Conservation (phyloP, 2,329 filamentous ascomycete species). For the Trichoderma sp. region DNA sequence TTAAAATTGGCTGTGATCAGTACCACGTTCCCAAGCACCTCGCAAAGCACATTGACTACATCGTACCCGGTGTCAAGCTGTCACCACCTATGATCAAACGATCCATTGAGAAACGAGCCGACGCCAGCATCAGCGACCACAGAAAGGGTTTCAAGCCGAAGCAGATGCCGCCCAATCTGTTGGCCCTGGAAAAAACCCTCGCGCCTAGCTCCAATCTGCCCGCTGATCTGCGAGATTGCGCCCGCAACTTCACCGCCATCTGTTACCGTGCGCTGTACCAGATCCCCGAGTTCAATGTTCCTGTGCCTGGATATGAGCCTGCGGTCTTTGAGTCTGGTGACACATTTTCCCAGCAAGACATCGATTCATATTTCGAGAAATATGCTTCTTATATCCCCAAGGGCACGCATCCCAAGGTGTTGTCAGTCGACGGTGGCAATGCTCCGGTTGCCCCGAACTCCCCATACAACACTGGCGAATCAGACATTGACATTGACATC, state of each 20-base stretch:
- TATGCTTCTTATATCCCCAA: conserved; percentile 48
- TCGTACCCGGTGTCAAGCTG: conserved; percentile 53
- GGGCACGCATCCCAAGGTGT: conserved; percentile 48
- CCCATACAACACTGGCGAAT: conserved; percentile 47
- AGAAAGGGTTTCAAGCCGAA: conserved; percentile 23
- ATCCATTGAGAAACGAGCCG: conserved; percentile 10
- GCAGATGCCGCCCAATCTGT: conserved; percentile 3
- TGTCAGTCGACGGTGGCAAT: conserved; percentile 50
- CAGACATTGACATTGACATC: conserved; percentile 55
- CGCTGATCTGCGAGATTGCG: conserved; percentile 43
- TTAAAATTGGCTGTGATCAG: conserved; percentile 40
- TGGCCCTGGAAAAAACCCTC: not conserved
- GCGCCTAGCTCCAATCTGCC: conserved; percentile 17
- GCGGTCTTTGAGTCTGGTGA: conserved; percentile 56
- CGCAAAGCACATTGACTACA: conserved; percentile 51
- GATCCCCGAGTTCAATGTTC: conserved; percentile 49
- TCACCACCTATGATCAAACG: conserved; percentile 30
- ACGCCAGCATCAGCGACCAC: not conserved
- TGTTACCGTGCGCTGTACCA: conserved; percentile 55
- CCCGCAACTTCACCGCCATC: conserved; percentile 58
- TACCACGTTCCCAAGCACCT: conserved; percentile 47
- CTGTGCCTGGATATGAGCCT: conserved; percentile 55
- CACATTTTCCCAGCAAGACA: conserved; percentile 53
- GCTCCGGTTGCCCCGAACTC: conserved; percentile 43
- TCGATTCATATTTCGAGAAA: conserved; percentile 52